A percentile compares a stretch with the other conserved stretches of the same genome.
These are phyloP conservation scores for Tricholoma sp. DNA, from an alignment of 768 basidiomycete genomes.

Conservation along the genomic window DNA sequence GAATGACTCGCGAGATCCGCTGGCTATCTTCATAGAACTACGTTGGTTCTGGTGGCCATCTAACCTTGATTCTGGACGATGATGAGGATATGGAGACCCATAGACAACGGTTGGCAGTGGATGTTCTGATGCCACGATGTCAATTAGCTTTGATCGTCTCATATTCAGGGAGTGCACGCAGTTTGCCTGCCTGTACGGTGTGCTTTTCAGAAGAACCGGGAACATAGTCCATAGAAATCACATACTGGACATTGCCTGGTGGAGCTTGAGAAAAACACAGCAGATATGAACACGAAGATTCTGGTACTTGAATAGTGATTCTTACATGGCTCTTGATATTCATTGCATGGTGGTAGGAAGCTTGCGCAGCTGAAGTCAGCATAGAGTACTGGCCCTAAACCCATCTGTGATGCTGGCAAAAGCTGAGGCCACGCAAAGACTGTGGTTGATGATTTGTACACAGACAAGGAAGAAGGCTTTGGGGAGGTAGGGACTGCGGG, in stretches of 20 bases:
- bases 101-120: neutral
- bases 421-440: slow-evolving; percentile 46
- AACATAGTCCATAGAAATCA: neutral
- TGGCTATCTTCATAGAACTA: neutral
- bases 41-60: neutral
- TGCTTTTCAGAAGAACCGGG: neutral
- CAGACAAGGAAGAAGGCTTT: slow-evolving; percentile 20
- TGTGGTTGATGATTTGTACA: slow-evolving; percentile 39
- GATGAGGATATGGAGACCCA: neutral
- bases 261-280: neutral
- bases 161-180: neutral
- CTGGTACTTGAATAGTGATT: neutral
- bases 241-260: neutral
- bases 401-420: slow-evolving; percentile 39
- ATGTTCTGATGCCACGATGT: neutral
- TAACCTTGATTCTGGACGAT: neutral
- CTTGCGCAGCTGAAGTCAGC: slow-evolving; percentile 13
- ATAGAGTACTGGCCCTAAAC: slow-evolving; percentile 33
- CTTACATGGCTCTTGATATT: neutral
- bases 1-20: neutral
- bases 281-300: neutral
- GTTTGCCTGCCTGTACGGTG: neutral
- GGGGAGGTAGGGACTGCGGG: neutral
- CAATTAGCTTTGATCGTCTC: neutral
- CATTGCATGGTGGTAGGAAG: neutral